Evolutionary conservation across 257 asterid species (phyloP), one percentile per base, ranked within the genome.

Genomic region (Nicotiana otophora): DNA sequence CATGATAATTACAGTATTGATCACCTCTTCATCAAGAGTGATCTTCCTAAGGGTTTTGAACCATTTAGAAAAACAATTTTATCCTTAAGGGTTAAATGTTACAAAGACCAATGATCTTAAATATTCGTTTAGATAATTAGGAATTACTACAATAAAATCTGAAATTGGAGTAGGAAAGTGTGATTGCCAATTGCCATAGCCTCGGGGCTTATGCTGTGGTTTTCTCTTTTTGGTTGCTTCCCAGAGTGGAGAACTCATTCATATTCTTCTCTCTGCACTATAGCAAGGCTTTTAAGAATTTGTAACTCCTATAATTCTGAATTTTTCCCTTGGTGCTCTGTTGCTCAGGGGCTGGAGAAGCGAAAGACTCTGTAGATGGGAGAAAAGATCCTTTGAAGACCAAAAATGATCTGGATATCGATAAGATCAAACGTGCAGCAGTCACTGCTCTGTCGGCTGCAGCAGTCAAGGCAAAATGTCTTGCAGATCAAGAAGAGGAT

Each of bases 381-480:
- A 89, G 87, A 84, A 90, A 88, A 80, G 89, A 85, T 46, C 58
- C 85, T 81, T 58, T 64, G 51, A 85, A 60, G 83, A 75, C 68
- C 76, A 86, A 89, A 78, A 87, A 33, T 51, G 86, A 91, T 82
- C 83, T 82, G 62, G 87, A 87, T 79, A 65, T 68, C 62, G 84
- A 83, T 76, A 96, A 92, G 91, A 69, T 96, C 74, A 93, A 85
- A 85, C 86, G 69, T 64, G 98, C 98, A 81, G 98, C 98, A 26
- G 88, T 88, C 81, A 91, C 97, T 80, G 92, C 98, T 86, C 82
- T 96, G 77, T 92, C 99, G 77, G 98, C 97, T 86, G 98, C 97
- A 81, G 98, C 98, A 28, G 90, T 95, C 87, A 96, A 96, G 89
- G 97, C 99, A 75, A 96, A 93, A 93, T 85, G 92, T 89, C 98